Percentiles rank a stretch among this genome's conserved stretches.
Conservation (phyloP, 345 rosid species). For the Dimocarpus longan region DNA sequence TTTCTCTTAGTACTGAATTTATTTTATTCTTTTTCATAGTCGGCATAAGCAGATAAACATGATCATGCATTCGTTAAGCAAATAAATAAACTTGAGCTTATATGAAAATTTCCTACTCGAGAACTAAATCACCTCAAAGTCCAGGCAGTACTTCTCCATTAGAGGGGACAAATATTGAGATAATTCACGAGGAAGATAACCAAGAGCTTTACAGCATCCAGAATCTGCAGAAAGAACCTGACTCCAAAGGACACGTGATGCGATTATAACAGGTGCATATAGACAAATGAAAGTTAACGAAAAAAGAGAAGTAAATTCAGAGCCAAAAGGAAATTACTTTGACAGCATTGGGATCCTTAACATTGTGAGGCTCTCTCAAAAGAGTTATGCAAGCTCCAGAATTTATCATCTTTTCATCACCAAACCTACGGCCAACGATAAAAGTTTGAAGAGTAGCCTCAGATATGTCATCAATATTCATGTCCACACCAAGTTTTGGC, state of each 20-base stretch:
- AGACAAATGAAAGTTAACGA: not conserved
- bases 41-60: not conserved
- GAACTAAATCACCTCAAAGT: constrained; percentile 61
- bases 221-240: constrained; percentile 71
- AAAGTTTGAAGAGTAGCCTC: constrained; percentile 58
- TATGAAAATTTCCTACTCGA: constrained; percentile 5
- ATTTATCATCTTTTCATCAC: constrained; percentile 55
- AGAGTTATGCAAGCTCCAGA: constrained; percentile 54
- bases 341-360: constrained; percentile 75
- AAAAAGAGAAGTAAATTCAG: constrained; percentile 11
- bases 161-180: constrained; percentile 74
- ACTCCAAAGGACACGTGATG: constrained; percentile 14
- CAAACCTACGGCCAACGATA: constrained; percentile 86
- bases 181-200: constrained; percentile 79
- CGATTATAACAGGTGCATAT: not conserved
- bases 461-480: constrained; percentile 29
- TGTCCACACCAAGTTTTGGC: constrained; percentile 11
- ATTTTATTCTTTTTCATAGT: not conserved
- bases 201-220: constrained; percentile 52
- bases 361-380: constrained; percentile 69
- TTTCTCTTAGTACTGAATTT: not conserved
- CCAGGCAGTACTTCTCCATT: constrained; percentile 52
- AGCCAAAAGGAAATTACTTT: constrained; percentile 46
- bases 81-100: not conserved
- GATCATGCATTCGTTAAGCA: not conserved